Percentiles rank a stretch among this genome's conserved stretches.
Conservation (phyloP, 495 filamentous ascomycete species). For the Aspergillus wentii region DNA sequence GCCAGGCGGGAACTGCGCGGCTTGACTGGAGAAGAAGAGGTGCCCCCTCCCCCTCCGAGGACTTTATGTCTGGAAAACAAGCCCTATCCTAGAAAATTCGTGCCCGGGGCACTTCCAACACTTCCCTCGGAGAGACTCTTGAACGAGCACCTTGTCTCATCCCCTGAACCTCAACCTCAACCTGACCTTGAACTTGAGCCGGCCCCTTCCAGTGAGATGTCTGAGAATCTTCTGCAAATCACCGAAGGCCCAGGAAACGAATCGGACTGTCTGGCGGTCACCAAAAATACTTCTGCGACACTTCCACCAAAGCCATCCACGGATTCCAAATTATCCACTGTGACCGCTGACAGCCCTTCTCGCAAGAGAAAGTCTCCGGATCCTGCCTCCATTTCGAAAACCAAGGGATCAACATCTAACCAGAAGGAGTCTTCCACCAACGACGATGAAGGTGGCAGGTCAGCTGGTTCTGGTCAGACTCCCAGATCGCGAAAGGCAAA, state of each 20-base stretch:
- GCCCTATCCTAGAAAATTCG: conserved; percentile 44
- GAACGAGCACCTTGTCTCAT: no score
- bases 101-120: conserved; percentile 51
- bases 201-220: conserved; percentile 15
- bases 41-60: conserved; percentile 12
- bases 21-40: conserved; percentile 37
- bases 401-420: conserved; percentile 6
- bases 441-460: no score
- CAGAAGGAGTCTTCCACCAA: no score
- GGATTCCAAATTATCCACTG: conserved; percentile 12
- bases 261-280: no score
- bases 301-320: conserved; percentile 7
- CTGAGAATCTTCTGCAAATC: conserved; percentile 1
- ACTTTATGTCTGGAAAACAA: conserved; percentile 26
- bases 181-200: conserved; percentile 2
- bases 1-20: conserved; percentile 56
- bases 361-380: conserved; percentile 39
- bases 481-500: conserved; percentile 22
- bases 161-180: conserved; percentile 6
- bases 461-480: no score
- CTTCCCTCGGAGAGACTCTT: conserved; percentile 57
- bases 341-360: conserved; percentile 33
- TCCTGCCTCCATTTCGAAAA: conserved; percentile 23
- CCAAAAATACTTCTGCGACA: no score
- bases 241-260: conserved; percentile 3